Conservation (phyloP, 495 filamentous ascomycete species). For the Lepraria neglecta region DNA sequence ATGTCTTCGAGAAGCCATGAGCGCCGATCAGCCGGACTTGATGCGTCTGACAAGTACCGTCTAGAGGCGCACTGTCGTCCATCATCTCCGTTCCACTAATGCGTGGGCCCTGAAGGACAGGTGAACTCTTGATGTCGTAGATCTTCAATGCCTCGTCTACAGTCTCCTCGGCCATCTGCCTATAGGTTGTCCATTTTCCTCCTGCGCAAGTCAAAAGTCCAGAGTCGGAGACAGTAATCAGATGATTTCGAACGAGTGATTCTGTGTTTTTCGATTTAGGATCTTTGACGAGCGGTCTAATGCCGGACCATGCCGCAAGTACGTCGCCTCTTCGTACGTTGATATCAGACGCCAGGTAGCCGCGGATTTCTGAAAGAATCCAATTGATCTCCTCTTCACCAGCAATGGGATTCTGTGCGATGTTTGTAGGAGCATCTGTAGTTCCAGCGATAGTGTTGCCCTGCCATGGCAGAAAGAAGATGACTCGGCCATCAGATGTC, state of each 20-base stretch:
- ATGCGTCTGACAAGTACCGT: slow-evolving; percentile 89
- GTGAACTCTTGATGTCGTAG: slow-evolving; percentile 63
- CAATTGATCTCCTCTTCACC: slow-evolving; percentile 92
- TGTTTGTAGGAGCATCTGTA: slow-evolving; percentile 79
- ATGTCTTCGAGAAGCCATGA: slow-evolving; percentile 88
- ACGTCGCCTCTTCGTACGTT: slow-evolving; percentile 91
- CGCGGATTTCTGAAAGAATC: slow-evolving; percentile 87
- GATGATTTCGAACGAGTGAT: slow-evolving; percentile 90
- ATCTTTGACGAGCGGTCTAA: slow-evolving; percentile 88
- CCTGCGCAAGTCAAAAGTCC: slow-evolving; percentile 93
- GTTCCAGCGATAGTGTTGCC: slow-evolving; percentile 98
- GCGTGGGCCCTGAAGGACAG: slow-evolving; percentile 55
- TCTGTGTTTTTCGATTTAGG: slow-evolving; percentile 90
- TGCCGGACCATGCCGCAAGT: slow-evolving; percentile 91
- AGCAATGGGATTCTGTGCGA: slow-evolving; percentile 77
- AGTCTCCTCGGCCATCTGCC: slow-evolving; percentile 96
- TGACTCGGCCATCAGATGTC: slow-evolving; percentile 92
- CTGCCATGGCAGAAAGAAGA: slow-evolving; percentile 99
- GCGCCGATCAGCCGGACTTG: slow-evolving; percentile 84
- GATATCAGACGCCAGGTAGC: slow-evolving; percentile 88
- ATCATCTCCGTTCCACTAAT: slow-evolving; percentile 72
- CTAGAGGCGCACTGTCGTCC: slow-evolving; percentile 66
- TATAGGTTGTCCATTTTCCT: slow-evolving; percentile 98
- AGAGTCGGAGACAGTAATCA: slow-evolving; percentile 78
- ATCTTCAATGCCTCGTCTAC: slow-evolving; percentile 81